phyloP scores from a whole-genome alignment of 768 basidiomycete genomes.

The Leccinum obscurum region DNA sequence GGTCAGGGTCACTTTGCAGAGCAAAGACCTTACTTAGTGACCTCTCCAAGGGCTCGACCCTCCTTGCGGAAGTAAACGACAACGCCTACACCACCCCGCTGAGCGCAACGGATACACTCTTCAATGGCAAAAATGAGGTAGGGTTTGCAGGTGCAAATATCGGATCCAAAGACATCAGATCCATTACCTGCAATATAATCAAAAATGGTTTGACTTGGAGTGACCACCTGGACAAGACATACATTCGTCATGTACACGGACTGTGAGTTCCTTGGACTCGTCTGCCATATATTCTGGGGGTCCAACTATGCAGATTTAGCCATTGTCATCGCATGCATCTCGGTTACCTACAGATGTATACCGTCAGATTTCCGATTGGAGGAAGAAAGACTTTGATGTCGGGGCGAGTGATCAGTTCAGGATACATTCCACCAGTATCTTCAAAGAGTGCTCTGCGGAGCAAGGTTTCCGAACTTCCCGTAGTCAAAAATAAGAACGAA shows the following conservation, averaged over 20 bases:
- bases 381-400: slow-evolving; percentile 97
- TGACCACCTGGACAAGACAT: slow-evolving; percentile 20
- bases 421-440: slow-evolving; percentile 95
- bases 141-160: slow-evolving; percentile 91
- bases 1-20: not conserved
- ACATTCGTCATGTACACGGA: slow-evolving; percentile 96
- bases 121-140: slow-evolving; percentile 92
- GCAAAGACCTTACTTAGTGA: slow-evolving; percentile 69
- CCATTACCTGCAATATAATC: slow-evolving; percentile 66
- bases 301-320: slow-evolving; percentile 55
- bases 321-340: not conserved
- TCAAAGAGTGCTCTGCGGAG: slow-evolving; percentile 93
- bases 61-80: slow-evolving; percentile 96
- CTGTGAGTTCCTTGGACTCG: slow-evolving; percentile 74
- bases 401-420: slow-evolving; percentile 91
- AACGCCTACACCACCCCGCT: slow-evolving; percentile 86
- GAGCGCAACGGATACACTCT: slow-evolving; percentile 84
- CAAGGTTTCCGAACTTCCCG: slow-evolving; percentile 69
- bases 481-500: slow-evolving; percentile 1
- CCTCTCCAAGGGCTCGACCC: slow-evolving; percentile 90
- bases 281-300: slow-evolving; percentile 78
- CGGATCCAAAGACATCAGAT: slow-evolving; percentile 94
- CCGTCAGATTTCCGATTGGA: slow-evolving; percentile 88
- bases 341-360: slow-evolving; percentile 76
- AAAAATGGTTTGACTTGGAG: not conserved